Evolutionary conservation across 75 land plant genomes (phyloP), one percentile per base, ranked within the genome.

Genomic region (Selaginella moellendorffii): DNA sequence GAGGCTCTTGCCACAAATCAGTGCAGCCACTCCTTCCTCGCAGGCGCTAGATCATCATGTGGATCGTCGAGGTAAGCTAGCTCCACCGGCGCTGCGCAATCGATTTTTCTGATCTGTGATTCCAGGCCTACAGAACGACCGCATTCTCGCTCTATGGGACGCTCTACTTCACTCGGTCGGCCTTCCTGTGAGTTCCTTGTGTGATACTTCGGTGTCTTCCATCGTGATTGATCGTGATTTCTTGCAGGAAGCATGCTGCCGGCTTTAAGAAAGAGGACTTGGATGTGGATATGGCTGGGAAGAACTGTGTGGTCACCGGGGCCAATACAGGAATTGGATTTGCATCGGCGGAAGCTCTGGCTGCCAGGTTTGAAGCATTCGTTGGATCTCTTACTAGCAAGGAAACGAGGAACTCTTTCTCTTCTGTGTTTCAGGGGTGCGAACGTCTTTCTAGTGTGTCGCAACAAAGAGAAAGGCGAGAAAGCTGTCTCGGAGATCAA

Each of bases 291-390:
- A 80, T 92, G 61, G 80, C 84, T 52, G 95, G 90, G 27, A 92
- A 88, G 56, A 85, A 81, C 51, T 88, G 95, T 70, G 53, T 92
- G 18, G 80, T 92, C n/a, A 92, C 97, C n/a, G 97, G 97, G 66
- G 86, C 97, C 0, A 92, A 92, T 72, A 79, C 96, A 66, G 97
- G 97, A 28, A 83, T 92, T 70, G 97, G 97, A 26, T 92, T 70
- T 79, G 96, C 84, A 17, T 67, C 89, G 54, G 97, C 97, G 21
- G 78, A 92, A 70, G 84, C 78, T 62, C 85, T 92, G n/a, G 97
- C 97, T 27, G 73, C 89, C 28, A 84, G 89, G 97, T 92, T 27
- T 25, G n/a, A 0, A 5, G 30, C 24, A 28, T 28, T 19, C 53
- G 25, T 26, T 23, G 46, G 14, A 5, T 5, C 14, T 36, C 14